phyloP scores from a whole-genome alignment of 495 filamentous ascomycete genomes.

The Aspergillus kassunensis region DNA sequence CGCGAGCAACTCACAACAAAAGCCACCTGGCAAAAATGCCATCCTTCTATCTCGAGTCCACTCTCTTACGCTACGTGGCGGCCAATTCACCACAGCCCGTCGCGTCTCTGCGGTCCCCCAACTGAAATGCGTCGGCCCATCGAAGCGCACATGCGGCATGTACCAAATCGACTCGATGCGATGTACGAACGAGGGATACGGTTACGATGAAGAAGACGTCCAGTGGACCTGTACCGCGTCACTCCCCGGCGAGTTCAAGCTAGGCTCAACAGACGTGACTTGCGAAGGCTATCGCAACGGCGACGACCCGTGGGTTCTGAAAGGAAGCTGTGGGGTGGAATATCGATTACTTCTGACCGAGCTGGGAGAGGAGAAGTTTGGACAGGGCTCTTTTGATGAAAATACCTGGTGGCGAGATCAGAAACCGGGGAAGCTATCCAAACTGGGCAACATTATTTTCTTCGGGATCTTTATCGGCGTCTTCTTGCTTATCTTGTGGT shows the following conservation, averaged over 20 bases:
- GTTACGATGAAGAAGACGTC: slow-evolving; percentile 66
- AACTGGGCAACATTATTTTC: slow-evolving; percentile 36
- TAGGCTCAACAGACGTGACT: slow-evolving; percentile 84
- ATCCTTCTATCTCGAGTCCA: slow-evolving; percentile 76
- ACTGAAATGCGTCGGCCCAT: slow-evolving; percentile 74
- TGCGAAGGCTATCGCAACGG: slow-evolving; percentile 82
- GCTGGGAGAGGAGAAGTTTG: slow-evolving; percentile 69
- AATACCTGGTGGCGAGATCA: not conserved
- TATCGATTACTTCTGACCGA: slow-evolving; percentile 81
- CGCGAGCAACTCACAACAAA: slow-evolving; percentile 16
- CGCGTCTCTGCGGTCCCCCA: slow-evolving; percentile 76
- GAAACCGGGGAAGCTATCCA: slow-evolving; percentile 10
- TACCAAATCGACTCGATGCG: slow-evolving; percentile 78
- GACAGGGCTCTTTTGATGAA: slow-evolving; percentile 19
- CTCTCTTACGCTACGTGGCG: slow-evolving; percentile 67
- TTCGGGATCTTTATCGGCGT: slow-evolving; percentile 47
- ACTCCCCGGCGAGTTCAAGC: slow-evolving; percentile 78
- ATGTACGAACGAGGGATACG: slow-evolving; percentile 76
- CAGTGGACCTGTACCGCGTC: slow-evolving; percentile 85
- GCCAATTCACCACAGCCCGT: slow-evolving; percentile 63
- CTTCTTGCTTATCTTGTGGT: slow-evolving; percentile 29
- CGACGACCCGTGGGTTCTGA: slow-evolving; percentile 78
- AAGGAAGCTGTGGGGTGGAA: slow-evolving; percentile 90
- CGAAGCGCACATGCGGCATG: slow-evolving; percentile 49
- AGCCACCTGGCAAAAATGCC: slow-evolving; percentile 50